A percentile compares a stretch with the other conserved stretches of the same genome.
Conservation (phyloP, 371 early-diverging fungal genomes). For the Rhizomucor pusillus region DNA sequence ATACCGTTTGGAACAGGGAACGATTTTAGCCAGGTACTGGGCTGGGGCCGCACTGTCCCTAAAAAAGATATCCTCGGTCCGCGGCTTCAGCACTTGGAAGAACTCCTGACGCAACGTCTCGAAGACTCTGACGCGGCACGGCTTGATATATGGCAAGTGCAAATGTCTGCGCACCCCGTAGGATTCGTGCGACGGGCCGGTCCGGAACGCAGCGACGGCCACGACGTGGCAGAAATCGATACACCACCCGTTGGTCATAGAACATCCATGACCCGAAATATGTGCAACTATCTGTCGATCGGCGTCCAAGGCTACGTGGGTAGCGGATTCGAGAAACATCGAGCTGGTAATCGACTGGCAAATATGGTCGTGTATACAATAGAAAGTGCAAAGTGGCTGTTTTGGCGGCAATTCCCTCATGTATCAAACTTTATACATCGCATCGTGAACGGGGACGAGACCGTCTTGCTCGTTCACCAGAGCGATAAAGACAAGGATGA, state of each 20-base stretch:
- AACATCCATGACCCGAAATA: slow-evolving; percentile 30
- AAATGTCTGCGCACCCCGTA: slow-evolving; percentile 38
- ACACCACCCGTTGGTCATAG: background rate
- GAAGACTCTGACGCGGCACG: slow-evolving; percentile 53
- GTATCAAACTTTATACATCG: slow-evolving; percentile 49
- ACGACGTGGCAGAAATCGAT: slow-evolving; percentile 14
- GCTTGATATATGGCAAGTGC: slow-evolving; percentile 63
- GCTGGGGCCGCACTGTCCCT: slow-evolving; percentile 63
- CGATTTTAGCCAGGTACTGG: slow-evolving; percentile 62
- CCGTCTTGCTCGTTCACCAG: slow-evolving; percentile 10
- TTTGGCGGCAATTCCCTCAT: slow-evolving; percentile 51
- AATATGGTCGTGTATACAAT: slow-evolving; percentile 55
- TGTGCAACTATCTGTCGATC: slow-evolving; percentile 60
- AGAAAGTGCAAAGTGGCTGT: slow-evolving; percentile 60
- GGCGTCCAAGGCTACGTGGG: slow-evolving; percentile 69
- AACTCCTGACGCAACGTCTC: slow-evolving; percentile 45
- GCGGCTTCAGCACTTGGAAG: slow-evolving; percentile 40
- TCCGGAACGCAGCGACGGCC: slow-evolving; percentile 17
- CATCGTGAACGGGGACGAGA: slow-evolving; percentile 21
- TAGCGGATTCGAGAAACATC: slow-evolving; percentile 57
- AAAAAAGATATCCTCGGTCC: slow-evolving; percentile 47
- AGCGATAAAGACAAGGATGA: background rate
- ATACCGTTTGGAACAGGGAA: slow-evolving; percentile 70
- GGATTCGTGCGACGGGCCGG: slow-evolving; percentile 48
- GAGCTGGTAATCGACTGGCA: slow-evolving; percentile 48